These are phyloP conservation scores for Darksidea phi DNA, from an alignment of 495 filamentous ascomycete genomes.

Conservation along the genomic window DNA sequence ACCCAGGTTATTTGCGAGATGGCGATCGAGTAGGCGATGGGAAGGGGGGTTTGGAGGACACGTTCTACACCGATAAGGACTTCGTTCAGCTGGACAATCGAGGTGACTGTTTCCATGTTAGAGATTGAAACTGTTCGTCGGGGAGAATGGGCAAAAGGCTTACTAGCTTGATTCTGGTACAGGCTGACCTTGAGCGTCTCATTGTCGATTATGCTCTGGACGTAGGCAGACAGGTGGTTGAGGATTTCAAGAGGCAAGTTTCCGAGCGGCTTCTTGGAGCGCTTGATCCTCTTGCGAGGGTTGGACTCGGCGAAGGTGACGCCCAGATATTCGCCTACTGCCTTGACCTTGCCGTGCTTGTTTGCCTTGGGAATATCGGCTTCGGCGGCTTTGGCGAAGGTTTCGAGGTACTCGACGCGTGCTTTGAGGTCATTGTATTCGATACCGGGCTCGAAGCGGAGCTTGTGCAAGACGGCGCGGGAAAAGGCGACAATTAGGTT, in stretches of 20 bases:
- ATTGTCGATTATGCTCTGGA: conserved; percentile 44
- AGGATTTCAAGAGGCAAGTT: conserved; percentile 42
- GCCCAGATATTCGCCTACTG: conserved; percentile 36
- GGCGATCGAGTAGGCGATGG: conserved; percentile 80
- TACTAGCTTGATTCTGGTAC: conserved; percentile 38
- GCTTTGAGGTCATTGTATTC: conserved; percentile 65
- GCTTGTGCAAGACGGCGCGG: conserved; percentile 76
- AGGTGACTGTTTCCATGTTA: conserved; percentile 22
- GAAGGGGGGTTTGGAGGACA: conserved; percentile 80
- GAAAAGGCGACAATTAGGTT: conserved; percentile 80
- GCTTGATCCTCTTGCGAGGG: conserved; percentile 39
- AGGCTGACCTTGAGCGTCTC: conserved; percentile 54
- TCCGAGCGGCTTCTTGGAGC: conserved; percentile 40
- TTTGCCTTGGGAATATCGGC: conserved; percentile 46
- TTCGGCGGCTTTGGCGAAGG: conserved; percentile 70
- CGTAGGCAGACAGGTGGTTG: conserved; percentile 38
- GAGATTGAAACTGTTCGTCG: background rate
- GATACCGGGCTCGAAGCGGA: conserved; percentile 83
- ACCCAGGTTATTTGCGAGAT: conserved; percentile 89
- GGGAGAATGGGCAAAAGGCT: background rate
- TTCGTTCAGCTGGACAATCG: conserved; percentile 64
- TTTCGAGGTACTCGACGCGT: conserved; percentile 61
- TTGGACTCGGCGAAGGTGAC: conserved; percentile 40
- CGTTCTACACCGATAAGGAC: conserved; percentile 73
- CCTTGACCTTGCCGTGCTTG: conserved; percentile 44